Percentiles rank a stretch among this genome's conserved stretches.
Conservation (phyloP, 371 early-diverging fungal species). For the Circinella minor region DNA sequence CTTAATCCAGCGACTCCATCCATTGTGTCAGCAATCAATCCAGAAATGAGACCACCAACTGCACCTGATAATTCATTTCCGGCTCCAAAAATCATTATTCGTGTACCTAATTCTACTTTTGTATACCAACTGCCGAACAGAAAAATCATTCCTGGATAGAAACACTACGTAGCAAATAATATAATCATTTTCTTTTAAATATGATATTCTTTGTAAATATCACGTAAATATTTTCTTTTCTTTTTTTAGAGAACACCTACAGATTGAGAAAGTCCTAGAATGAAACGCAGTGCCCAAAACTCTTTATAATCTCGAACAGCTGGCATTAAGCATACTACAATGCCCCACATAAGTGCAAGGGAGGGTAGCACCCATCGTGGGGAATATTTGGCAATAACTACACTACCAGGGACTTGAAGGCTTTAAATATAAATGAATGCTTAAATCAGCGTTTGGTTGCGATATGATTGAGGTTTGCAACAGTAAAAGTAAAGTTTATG, state of each 20-base stretch:
- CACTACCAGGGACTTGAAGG: constrained; percentile 50
- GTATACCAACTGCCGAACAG: constrained; percentile 82
- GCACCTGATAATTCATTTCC: constrained; percentile 51
- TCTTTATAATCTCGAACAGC: constrained; percentile 43
- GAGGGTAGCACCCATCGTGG: constrained; percentile 59
- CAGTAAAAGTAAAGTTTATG: neutral
- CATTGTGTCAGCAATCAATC: constrained; percentile 38
- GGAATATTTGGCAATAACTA: constrained; percentile 52
- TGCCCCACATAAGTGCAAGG: constrained; percentile 68
- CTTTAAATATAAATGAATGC: constrained; percentile 4
- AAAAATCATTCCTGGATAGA: constrained; percentile 78
- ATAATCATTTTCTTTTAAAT: no score
- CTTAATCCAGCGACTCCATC: constrained; percentile 51
- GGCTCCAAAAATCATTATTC: constrained; percentile 71
- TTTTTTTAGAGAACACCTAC: no score
- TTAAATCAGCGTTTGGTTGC: no score
- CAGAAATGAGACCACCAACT: constrained; percentile 37
- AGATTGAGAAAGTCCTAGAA: constrained; percentile 55
- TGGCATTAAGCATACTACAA: constrained; percentile 61
- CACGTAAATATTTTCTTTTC: no score
- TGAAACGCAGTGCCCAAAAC: constrained; percentile 60
- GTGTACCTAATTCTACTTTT: constrained; percentile 73
- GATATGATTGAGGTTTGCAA: neutral
- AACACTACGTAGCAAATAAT: constrained; percentile 49
- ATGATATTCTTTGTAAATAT: no score